Percentiles rank a stretch among this genome's conserved stretches.
phyloP scores from a whole-genome alignment of 2,329 filamentous ascomycete species.

The Colletotrichum sublineola region DNA sequence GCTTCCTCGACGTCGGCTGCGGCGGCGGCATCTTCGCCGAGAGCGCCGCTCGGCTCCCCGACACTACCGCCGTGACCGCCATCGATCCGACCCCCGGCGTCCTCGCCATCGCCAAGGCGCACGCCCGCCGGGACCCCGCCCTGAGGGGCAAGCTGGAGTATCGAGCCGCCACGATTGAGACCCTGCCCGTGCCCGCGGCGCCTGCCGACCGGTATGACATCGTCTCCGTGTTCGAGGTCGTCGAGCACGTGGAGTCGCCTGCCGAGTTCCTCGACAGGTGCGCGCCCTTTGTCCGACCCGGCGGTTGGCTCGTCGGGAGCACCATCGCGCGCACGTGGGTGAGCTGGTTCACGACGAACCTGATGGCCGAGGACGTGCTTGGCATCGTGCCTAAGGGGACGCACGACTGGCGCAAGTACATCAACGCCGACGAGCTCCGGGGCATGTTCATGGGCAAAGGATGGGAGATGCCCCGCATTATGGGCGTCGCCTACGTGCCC shows the following conservation, averaged over 20 bases:
- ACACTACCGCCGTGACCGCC: slow-evolving; percentile 75
- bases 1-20: slow-evolving; percentile 93
- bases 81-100: slow-evolving; percentile 84
- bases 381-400: slow-evolving; percentile 92
- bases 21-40: slow-evolving; percentile 98
- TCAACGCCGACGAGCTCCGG: slow-evolving; percentile 85
- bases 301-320: slow-evolving; percentile 92
- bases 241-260: slow-evolving; percentile 89
- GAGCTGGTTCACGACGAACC: slow-evolving; percentile 92
- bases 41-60: slow-evolving; percentile 77
- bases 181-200: slow-evolving; percentile 61
- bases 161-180: slow-evolving; percentile 82
- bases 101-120: slow-evolving; percentile 79
- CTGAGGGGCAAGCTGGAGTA: slow-evolving; percentile 78
- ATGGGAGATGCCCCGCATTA: slow-evolving; percentile 73
- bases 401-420: slow-evolving; percentile 96
- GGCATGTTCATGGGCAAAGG: slow-evolving; percentile 65
- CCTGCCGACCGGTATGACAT: slow-evolving; percentile 75
- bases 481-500: slow-evolving; percentile 92
- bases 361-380: slow-evolving; percentile 89
- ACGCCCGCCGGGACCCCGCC: slow-evolving; percentile 80
- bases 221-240: slow-evolving; percentile 91
- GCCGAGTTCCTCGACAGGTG: slow-evolving; percentile 79
- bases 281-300: slow-evolving; percentile 83
- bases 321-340: slow-evolving; percentile 92